Evolutionary conservation across 1,139 yeast species (phyloP).

Genomic region (Taphrina deformans): DNA sequence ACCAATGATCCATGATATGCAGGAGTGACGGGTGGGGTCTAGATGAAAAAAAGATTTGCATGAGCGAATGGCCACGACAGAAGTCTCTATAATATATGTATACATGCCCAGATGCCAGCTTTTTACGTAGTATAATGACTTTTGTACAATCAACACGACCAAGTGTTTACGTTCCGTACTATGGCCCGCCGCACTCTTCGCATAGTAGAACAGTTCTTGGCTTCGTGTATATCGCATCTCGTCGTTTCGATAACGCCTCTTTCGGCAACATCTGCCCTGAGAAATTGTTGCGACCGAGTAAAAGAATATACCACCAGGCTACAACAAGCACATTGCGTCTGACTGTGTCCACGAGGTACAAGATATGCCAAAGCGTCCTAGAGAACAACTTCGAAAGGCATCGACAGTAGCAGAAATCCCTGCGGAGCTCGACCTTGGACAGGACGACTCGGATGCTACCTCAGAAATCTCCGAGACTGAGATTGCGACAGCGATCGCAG

Average conservation of each 20-base stretch:
- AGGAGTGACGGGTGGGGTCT: no score
- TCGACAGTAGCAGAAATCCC: neutral
- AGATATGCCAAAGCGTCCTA: slow-evolving; percentile 26
- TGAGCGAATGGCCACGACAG: neutral
- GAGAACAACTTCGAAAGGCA: neutral
- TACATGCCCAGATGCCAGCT: no score
- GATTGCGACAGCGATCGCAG: slow-evolving; percentile 21
- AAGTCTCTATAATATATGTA: neutral
- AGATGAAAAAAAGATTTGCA: neutral
- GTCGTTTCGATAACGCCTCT: slow-evolving; percentile 1
- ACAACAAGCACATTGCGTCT: neutral
- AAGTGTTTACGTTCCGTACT: no score
- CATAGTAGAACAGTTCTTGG: no score
- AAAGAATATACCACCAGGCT: neutral
- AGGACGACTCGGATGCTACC: slow-evolving; percentile 2
- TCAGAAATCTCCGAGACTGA: slow-evolving; percentile 14
- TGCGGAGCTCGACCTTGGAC: neutral
- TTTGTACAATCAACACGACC: no score
- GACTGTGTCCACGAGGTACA: neutral
- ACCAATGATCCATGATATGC: no score
- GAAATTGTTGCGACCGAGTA: neutral
- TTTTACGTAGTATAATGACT: no score
- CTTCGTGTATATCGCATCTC: neutral
- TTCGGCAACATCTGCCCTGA: neutral
- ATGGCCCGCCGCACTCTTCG: no score